phyloP scores from a whole-genome alignment of 768 basidiomycete species.

The Mycena vitilis region DNA sequence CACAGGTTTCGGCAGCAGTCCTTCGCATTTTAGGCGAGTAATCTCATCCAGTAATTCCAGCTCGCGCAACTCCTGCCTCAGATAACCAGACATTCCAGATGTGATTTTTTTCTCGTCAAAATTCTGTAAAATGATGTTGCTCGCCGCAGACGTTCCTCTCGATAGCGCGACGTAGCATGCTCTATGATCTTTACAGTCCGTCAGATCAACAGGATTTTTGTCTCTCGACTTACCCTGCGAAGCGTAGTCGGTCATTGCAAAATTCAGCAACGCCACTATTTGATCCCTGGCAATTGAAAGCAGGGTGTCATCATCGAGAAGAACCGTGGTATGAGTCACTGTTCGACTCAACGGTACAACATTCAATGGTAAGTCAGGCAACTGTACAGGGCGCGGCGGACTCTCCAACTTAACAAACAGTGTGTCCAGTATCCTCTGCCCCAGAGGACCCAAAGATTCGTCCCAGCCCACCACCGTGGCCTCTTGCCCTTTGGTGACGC shows the following conservation, averaged over 20 bases:
- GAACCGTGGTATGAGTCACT: background rate
- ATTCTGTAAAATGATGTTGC: background rate
- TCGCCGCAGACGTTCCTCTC: background rate
- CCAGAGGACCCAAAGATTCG: background rate
- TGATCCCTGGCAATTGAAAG: background rate
- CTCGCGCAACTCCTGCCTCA: constrained; percentile 18
- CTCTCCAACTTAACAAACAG: background rate
- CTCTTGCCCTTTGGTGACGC: background rate
- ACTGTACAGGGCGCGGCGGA: background rate
- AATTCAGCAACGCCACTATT: background rate
- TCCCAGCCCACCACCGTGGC: background rate
- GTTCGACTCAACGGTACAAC: background rate
- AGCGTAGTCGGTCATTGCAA: constrained; percentile 8
- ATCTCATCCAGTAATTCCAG: constrained; percentile 14
- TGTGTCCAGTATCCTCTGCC: background rate
- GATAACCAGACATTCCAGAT: background rate
- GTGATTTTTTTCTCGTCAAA: constrained; percentile 7
- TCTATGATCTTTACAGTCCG: constrained; percentile 2
- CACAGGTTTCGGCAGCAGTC: background rate
- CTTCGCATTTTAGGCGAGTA: background rate
- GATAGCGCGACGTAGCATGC: constrained; percentile 8
- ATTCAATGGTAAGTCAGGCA: background rate
- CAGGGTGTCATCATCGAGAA: background rate
- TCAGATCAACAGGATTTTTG: background rate
- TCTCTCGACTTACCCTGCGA: constrained; percentile 4